Conservation (phyloP, 345 rosid species). For the Euclidium syriacum region DNA sequence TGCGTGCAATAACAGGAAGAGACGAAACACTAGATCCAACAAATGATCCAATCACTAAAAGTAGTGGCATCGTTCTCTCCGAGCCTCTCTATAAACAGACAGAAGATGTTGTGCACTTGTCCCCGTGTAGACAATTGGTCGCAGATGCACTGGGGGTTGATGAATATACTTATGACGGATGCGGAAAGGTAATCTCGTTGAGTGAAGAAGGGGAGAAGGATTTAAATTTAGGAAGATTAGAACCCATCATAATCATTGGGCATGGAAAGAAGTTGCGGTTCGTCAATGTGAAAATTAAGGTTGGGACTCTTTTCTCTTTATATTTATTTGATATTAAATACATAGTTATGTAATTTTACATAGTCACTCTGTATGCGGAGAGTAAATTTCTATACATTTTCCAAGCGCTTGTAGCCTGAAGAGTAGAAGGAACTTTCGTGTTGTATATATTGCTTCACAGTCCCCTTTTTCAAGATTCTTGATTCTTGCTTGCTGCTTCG, state of each 20-base stretch:
- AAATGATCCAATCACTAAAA: conserved; percentile 82
- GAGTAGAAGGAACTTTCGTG: conserved; percentile 4
- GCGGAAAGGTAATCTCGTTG: conserved; percentile 68
- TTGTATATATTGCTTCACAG: background rate
- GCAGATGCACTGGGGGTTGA: conserved; percentile 79
- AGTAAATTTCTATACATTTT: background rate
- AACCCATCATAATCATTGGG: conserved; percentile 81
- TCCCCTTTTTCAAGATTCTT: conserved; percentile 7
- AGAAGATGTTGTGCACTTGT: conserved; percentile 78
- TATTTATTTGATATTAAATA: background rate
- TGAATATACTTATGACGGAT: conserved; percentile 85
- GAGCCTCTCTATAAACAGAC: conserved; percentile 64
- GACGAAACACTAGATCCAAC: conserved; percentile 87
- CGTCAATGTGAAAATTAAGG: conserved; percentile 87
- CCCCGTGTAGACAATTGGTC: conserved; percentile 70
- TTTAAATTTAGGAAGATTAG: conserved; percentile 39
- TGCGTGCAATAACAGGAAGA: conserved; percentile 88
- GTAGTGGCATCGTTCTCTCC: conserved; percentile 59
- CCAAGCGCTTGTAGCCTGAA: conserved; percentile 12
- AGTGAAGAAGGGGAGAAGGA: conserved; percentile 53
- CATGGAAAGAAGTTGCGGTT: conserved; percentile 89
- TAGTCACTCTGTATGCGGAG: conserved; percentile 6
- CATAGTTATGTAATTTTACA: background rate
- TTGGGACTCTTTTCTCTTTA: conserved; percentile 24
- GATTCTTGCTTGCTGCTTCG: conserved; percentile 7